Base-by-base conservation (phyloP, 257 asterid species). In the Solanum habrochaites region DNA sequence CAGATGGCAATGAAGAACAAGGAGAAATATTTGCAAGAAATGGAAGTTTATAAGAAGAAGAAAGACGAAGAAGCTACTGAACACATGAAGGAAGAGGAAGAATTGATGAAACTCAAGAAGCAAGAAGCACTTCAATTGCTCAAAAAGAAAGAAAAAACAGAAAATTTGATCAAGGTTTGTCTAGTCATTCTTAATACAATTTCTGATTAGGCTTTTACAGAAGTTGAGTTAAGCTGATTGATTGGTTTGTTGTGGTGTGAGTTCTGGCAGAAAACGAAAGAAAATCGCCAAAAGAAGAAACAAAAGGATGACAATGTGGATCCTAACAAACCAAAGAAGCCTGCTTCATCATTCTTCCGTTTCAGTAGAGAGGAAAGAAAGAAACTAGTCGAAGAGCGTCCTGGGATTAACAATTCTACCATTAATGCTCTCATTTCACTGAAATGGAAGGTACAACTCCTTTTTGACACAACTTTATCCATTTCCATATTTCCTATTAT, bases 51-150 rank as follows among this genome's bases (percentile, higher is more conserved):
- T 93, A 94, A 92, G 90, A 95, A 92, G 90, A 93, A 88, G 85
- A 97, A 94, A 90, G 98, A 92, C 2, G 98, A 95, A 90, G 99
- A 94, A 83, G 88, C 88, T 5, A 90, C 94, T 2, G 88, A 20
- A 86, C 87, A 87, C 31, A 91, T 88, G 62, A 94, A 89, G 91
- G 98, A 93, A 87, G 99, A 87, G 83, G 98, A 92, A 27, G 98
- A 95, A 88, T 58, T 88, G 45, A 90, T 90, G 93, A 95, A 97
- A 88, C 93, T 97, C 52, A 96, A 94, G 86, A 95, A 94, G 90
- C 98, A 93, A 32, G 98, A 94, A 93, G 99, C 99, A 18, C 85
- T 97, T 93, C 98, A 94, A 69, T 86, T 97, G 95, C 98, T 97
- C 7, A 97, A 94, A 85, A 97, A 95, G 96, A 94, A 97, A 49